These are phyloP conservation scores for Rhizopogon sp. DNA, from an alignment of 768 basidiomycete genomes.

Conservation along the genomic window DNA sequence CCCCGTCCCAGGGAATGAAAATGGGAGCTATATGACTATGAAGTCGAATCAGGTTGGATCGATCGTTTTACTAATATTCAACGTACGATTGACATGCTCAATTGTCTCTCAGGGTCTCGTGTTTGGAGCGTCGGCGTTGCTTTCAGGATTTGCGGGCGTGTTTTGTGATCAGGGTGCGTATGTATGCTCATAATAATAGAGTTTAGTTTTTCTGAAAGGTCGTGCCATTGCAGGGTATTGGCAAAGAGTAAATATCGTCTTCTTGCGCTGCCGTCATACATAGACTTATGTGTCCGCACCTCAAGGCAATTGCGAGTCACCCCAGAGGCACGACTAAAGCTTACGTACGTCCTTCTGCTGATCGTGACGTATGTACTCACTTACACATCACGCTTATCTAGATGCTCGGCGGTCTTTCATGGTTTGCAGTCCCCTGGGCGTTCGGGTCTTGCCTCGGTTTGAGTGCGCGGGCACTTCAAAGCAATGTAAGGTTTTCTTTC, in stretches of 20 bases:
- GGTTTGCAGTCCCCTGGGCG: constrained; percentile 27
- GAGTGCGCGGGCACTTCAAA: constrained; percentile 15
- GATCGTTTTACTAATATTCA: too few species aligned
- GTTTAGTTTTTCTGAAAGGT: background rate
- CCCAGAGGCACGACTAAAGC: constrained; percentile 32
- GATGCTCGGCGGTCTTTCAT: constrained; percentile 39
- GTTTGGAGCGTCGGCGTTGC: constrained; percentile 18
- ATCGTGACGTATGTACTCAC: background rate
- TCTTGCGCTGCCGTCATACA: background rate
- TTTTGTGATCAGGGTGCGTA: constrained; percentile 31
- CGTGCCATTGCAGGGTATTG: constrained; percentile 27
- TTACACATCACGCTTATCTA: constrained; percentile 4
- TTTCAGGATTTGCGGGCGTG: constrained; percentile 28
- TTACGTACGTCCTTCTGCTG: constrained; percentile 11
- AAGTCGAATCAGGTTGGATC: constrained; percentile 11
- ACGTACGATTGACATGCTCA: background rate
- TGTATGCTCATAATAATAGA: background rate
- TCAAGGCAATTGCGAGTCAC: constrained; percentile 31
- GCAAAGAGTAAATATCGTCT: constrained; percentile 26
- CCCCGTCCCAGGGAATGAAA: constrained; percentile 10
- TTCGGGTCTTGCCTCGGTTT: constrained; percentile 30
- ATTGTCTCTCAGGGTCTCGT: constrained; percentile 13
- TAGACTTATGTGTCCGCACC: background rate
- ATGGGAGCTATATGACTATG: constrained; percentile 17
- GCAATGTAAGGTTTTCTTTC: constrained; percentile 1